Base-by-base conservation (phyloP, 2,329 filamentous ascomycete genomes). In the Diaporthe batatas region DNA sequence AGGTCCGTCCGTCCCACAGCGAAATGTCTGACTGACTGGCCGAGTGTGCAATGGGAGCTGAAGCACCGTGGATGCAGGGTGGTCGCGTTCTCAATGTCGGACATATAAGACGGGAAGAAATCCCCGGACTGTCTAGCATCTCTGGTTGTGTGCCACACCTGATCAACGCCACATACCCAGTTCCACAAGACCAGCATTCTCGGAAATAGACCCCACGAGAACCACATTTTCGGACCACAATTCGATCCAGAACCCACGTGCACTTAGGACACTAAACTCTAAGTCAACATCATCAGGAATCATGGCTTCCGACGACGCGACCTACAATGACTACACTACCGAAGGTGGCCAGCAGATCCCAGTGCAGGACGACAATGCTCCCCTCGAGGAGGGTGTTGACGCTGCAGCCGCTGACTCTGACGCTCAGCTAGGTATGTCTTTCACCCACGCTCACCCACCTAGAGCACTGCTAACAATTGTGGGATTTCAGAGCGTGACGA, bases 401-500 rank as follows among this genome's bases (percentile, higher is more conserved):
- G 39, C 51, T 36, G 49, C 57, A 1, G 53, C 64, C 6, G 73
- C 74, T 25, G 72, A 76, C 29, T 72, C 76, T 2, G 70, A 76
- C 23, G 71, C 74, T 16, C 76, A 78, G 36, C 72, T 78, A 10
- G 70, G 77, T 76, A 65, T 39, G 75, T 51, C 14, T 2, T 29
- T 23, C 23, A 7, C 16, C 39, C 21, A 39, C 29, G 3, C 53
- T 18, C 5, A 6, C 18, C 2, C 4, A 6, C n/a, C n/a, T 29
- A 14, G 1, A 16, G n/a, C 11, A 23, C 3, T n/a, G 18, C 54
- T 68, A 49, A 69, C 32, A 21, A 67, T 34, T 8, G 29, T n/a
- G 21, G 39, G 23, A 5, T 0, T 21, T 3, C 34, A 81, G 78
- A 76, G 58, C 76, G 77, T 18, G 79, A 82, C 70, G 80, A 81